Percentiles rank a stretch among this genome's conserved stretches.
phyloP scores from a whole-genome alignment of 805 yeast genomes.

The Teunomyces kruisii region DNA sequence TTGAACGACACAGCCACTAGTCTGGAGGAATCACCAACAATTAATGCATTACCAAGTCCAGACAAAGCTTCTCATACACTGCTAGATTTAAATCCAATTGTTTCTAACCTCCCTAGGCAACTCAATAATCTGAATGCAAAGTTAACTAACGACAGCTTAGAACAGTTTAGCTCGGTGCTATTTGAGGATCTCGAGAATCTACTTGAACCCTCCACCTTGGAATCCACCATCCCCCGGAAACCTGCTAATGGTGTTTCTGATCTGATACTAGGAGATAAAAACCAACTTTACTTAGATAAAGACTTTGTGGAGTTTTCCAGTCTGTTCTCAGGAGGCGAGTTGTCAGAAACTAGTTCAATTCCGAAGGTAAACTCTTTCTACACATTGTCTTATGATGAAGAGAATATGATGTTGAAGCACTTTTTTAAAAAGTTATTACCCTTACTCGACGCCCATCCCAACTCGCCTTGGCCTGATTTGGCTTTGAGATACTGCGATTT shows the following conservation, averaged over 20 bases:
- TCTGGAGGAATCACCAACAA: not conserved
- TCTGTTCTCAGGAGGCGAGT: not conserved
- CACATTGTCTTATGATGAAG: constrained; percentile 43
- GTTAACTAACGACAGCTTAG: constrained; percentile 17
- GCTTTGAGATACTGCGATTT: constrained; percentile 58
- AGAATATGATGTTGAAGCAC: constrained; percentile 54
- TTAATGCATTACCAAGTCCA: not conserved
- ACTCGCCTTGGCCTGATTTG: constrained; percentile 60
- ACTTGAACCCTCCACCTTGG: constrained; percentile 11
- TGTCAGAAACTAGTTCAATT: not conserved
- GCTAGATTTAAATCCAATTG: not conserved
- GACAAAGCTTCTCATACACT: not conserved
- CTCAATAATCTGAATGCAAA: constrained; percentile 4
- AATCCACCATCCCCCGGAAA: not conserved
- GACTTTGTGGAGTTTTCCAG: constrained; percentile 1
- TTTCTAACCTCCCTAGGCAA: not conserved
- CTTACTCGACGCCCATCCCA: constrained; percentile 57
- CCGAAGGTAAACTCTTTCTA: not conserved
- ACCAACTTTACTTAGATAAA: not conserved
- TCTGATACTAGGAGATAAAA: not conserved
- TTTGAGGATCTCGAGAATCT: constrained; percentile 26
- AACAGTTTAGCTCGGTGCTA: constrained; percentile 22
- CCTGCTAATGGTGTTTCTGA: not conserved
- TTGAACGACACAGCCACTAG: not conserved
- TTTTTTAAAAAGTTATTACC: constrained; percentile 55